phyloP scores from a whole-genome alignment of 108 stramenopile genomes.

The Pseudonitzschia multiseries region DNA sequence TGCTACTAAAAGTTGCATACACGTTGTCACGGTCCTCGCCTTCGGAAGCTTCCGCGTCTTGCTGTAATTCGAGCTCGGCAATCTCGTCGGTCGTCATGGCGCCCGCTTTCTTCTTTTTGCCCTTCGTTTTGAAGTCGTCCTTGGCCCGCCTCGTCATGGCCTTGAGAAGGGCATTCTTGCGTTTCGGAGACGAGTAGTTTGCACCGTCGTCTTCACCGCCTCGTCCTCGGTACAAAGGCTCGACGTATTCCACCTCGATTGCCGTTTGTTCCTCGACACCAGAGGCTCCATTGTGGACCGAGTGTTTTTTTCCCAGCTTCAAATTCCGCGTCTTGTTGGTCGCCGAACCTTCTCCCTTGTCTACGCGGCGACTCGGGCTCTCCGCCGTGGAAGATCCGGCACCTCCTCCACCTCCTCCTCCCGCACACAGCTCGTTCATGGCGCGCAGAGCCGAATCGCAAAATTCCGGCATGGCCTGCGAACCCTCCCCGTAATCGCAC shows the following conservation, averaged over 20 bases:
- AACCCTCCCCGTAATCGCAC: not conserved
- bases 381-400: not conserved
- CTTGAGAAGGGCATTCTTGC: conserved; percentile 17
- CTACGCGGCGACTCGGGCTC: conserved; percentile 21
- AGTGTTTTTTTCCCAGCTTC: conserved; percentile 1
- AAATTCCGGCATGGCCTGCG: conserved; percentile 9
- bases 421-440: conserved; percentile 19
- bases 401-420: not conserved
- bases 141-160: conserved; percentile 14
- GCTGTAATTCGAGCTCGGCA: too few species aligned
- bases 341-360: not conserved
- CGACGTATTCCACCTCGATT: conserved; percentile 71
- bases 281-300: not conserved
- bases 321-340: not conserved
- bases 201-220: not conserved
- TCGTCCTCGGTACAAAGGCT: conserved; percentile 27
- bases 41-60: not conserved
- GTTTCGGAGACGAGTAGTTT: not conserved
- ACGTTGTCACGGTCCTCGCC: conserved; percentile 29
- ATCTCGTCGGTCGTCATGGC: not conserved
- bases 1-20: conserved; percentile 57
- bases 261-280: conserved; percentile 64
- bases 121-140: conserved; percentile 8
- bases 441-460: conserved; percentile 22
- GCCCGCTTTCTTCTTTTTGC: conserved; percentile 15